A percentile compares a stretch with the other conserved stretches of the same genome.
Evolutionary conservation across 108 stramenopile genomes (phyloP).

Genomic region (Fragilariopsis cylindrus): DNA sequence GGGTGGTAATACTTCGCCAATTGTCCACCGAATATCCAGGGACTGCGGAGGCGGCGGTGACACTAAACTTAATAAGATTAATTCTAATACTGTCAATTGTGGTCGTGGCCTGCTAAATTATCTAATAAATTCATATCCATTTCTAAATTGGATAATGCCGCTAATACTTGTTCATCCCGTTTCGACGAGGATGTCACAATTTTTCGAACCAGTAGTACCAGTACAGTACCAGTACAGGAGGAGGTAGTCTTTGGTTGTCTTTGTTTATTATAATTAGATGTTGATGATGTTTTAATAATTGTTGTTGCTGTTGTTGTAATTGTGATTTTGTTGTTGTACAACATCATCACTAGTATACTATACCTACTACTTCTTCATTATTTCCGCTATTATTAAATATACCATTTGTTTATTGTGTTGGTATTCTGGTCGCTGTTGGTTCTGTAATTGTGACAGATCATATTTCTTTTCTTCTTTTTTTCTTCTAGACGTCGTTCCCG

Average conservation of each 20-base stretch:
- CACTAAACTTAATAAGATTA: conserved; percentile 57
- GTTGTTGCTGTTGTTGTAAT: too few species aligned
- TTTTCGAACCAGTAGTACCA: neutral
- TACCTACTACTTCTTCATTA: neutral
- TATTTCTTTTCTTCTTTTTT: neutral
- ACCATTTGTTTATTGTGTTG: neutral
- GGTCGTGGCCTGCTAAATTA: conserved; percentile 58
- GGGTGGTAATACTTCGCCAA: conserved; percentile 77
- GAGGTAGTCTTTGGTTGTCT: neutral
- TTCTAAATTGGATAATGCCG: conserved; percentile 46
- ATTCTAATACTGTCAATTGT: conserved; percentile 64
- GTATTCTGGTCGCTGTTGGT: too few species aligned
- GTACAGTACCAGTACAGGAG: neutral
- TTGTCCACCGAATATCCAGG: conserved; percentile 62
- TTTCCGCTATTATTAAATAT: conserved; percentile 14
- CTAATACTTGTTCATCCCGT: conserved; percentile 41
- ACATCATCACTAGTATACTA: too few species aligned
- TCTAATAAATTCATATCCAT: conserved; percentile 69
- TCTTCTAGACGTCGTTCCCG: neutral
- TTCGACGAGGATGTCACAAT: conserved; percentile 8
- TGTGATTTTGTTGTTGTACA: too few species aligned
- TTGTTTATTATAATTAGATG: too few species aligned
- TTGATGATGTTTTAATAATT: too few species aligned
- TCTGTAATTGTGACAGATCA: neutral
- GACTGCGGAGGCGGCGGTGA: conserved; percentile 64